A percentile compares a stretch with the other conserved stretches of the same genome.
Conservation (phyloP, 345 rosid species). For the Gossypium arboreum region DNA sequence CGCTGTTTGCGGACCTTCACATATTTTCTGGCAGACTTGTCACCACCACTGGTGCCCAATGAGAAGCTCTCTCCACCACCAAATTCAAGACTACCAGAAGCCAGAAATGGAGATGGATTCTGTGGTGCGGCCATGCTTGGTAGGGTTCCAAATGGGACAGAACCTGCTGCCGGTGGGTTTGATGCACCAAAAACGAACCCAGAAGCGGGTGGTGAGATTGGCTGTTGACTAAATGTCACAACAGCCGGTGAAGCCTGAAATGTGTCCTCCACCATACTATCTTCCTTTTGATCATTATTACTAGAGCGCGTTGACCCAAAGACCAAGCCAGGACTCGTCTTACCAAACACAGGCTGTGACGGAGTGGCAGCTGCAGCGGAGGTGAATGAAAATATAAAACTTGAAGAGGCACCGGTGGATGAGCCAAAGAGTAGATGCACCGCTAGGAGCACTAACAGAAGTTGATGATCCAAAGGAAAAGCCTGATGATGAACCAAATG, state of each 20-base stretch:
- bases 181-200: constrained; percentile 42
- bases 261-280: constrained; percentile 95
- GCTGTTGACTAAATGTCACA: constrained; percentile 47
- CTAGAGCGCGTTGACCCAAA: constrained; percentile 46
- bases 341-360: constrained; percentile 50
- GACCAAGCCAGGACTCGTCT: constrained; percentile 34
- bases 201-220: constrained; percentile 30
- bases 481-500: constrained; percentile 32
- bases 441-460: constrained; percentile 27
- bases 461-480: constrained; percentile 52
- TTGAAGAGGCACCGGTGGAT: constrained; percentile 36
- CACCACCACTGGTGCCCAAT: constrained; percentile 63
- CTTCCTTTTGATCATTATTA: constrained; percentile 83
- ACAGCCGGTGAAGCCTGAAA: constrained; percentile 32
- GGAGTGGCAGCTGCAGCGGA: constrained; percentile 40
- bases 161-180: constrained; percentile 39
- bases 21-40: constrained; percentile 58
- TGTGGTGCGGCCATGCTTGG: constrained; percentile 38
- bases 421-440: constrained; percentile 43
- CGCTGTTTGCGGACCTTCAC: constrained; percentile 39
- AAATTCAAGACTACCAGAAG: constrained; percentile 56
- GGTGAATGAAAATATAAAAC: constrained; percentile 45
- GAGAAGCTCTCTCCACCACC: constrained; percentile 78
- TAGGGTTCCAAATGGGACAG: constrained; percentile 70
- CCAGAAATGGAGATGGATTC: constrained; percentile 55